These are phyloP conservation scores for Dentipellis sp. DNA, from an alignment of 768 basidiomycete species.

Conservation along the genomic window DNA sequence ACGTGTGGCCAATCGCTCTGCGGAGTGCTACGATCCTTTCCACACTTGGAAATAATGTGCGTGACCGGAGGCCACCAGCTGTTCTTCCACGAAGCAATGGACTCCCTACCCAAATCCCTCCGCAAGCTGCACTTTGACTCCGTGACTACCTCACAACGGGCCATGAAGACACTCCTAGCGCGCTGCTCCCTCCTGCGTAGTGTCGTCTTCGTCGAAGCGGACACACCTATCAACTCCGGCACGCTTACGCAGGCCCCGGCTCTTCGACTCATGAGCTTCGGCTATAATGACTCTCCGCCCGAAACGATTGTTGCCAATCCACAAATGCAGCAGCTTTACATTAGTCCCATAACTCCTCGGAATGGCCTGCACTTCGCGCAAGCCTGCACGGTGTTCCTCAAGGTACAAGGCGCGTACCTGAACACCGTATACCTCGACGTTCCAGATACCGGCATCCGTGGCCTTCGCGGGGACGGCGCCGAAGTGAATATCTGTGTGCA, in stretches of 20 bases:
- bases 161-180: background rate
- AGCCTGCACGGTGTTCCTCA: background rate
- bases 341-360: background rate
- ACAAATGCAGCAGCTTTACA: background rate
- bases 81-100: background rate
- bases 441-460: background rate
- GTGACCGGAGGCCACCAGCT: background rate
- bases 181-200: background rate
- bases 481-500: background rate
- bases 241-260: background rate
- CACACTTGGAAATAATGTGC: background rate
- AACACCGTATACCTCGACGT: background rate
- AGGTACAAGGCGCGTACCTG: background rate
- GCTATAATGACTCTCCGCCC: background rate
- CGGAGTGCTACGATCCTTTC: background rate
- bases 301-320: background rate
- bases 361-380: background rate
- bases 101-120: background rate
- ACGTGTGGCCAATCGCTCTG: background rate
- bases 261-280: background rate
- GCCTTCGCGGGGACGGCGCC: too few relatives aligned
- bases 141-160: background rate
- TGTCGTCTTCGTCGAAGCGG: background rate
- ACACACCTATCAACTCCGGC: background rate
- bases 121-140: background rate